Evolutionary conservation across 192 early-diverging fungal genomes (phyloP).

Genomic region (Podila epigama): DNA sequence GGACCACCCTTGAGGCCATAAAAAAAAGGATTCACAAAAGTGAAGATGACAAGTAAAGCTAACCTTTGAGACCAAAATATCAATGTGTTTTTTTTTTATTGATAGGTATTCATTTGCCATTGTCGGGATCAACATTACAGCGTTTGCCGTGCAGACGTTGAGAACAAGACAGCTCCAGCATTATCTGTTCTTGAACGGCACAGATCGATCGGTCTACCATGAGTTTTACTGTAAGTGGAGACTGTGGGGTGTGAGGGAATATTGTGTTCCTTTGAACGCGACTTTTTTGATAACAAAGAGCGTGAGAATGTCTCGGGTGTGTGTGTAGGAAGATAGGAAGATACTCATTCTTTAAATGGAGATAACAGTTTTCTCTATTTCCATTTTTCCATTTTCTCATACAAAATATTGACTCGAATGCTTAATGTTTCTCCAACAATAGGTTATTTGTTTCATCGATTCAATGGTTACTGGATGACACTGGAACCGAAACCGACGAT

Average conservation of each 20-base stretch:
- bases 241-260: neutral
- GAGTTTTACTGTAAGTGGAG: constrained; percentile 79
- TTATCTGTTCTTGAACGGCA: constrained; percentile 66
- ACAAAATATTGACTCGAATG: neutral
- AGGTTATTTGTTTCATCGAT: constrained; percentile 74
- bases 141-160: constrained; percentile 65
- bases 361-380: too few species aligned
- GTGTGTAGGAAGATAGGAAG: too few species aligned
- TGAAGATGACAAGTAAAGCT: too few species aligned
- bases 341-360: too few species aligned
- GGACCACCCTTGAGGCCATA: neutral
- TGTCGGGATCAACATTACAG: constrained; percentile 82
- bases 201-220: constrained; percentile 61
- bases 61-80: too few species aligned
- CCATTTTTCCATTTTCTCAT: neutral
- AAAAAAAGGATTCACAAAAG: too few species aligned
- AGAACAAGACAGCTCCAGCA: constrained; percentile 71
- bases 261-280: too few species aligned
- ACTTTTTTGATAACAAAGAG: too few species aligned
- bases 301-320: too few species aligned
- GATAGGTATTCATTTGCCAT: constrained; percentile 80
- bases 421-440: too few species aligned
- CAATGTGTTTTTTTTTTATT: neutral
- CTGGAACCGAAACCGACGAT: constrained; percentile 63
- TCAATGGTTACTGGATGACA: constrained; percentile 69